phyloP scores from a whole-genome alignment of 257 asterid species.

The Scutellaria minor region DNA sequence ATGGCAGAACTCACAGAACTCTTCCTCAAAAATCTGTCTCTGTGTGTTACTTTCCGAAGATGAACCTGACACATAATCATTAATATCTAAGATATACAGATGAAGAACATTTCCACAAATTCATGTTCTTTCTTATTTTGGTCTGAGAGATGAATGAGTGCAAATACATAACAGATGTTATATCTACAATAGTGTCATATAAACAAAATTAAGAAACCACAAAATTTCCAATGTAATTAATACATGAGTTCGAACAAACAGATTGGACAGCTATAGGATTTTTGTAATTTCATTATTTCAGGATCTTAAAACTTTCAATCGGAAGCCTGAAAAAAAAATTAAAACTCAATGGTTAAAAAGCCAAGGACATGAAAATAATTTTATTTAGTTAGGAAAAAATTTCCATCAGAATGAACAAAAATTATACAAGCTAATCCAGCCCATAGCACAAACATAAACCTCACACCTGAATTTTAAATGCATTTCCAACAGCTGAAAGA shows the following conservation, averaged over 20 bases:
- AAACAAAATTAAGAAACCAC: slow-evolving; percentile 9
- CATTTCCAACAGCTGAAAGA: slow-evolving; percentile 96
- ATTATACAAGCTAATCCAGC: slow-evolving; percentile 27
- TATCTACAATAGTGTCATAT: background rate
- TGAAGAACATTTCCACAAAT: slow-evolving; percentile 6
- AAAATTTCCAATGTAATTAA: too few relatives aligned
- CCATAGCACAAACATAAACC: slow-evolving; percentile 13
- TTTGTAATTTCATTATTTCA: slow-evolving; percentile 25
- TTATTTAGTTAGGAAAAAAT: background rate
- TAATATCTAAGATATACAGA: slow-evolving; percentile 20
- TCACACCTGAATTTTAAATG: slow-evolving; percentile 88
- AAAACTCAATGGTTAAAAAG: slow-evolving; percentile 24
- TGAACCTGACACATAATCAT: slow-evolving; percentile 63
- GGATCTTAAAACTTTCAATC: slow-evolving; percentile 14
- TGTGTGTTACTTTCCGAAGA: slow-evolving; percentile 82
- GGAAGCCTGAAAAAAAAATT: slow-evolving; percentile 9
- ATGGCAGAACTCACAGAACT: slow-evolving; percentile 81
- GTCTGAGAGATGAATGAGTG: slow-evolving; percentile 6
- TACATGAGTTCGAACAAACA: too few relatives aligned
- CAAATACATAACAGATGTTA: slow-evolving; percentile 2
- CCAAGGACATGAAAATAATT: background rate
- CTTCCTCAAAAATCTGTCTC: slow-evolving; percentile 87
- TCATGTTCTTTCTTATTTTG: slow-evolving; percentile 4
- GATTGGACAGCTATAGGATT: background rate
- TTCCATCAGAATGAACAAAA: slow-evolving; percentile 18